Evolutionary conservation across 2,329 filamentous ascomycete genomes (phyloP).

Genomic region (Xenoacremonium recifei): DNA sequence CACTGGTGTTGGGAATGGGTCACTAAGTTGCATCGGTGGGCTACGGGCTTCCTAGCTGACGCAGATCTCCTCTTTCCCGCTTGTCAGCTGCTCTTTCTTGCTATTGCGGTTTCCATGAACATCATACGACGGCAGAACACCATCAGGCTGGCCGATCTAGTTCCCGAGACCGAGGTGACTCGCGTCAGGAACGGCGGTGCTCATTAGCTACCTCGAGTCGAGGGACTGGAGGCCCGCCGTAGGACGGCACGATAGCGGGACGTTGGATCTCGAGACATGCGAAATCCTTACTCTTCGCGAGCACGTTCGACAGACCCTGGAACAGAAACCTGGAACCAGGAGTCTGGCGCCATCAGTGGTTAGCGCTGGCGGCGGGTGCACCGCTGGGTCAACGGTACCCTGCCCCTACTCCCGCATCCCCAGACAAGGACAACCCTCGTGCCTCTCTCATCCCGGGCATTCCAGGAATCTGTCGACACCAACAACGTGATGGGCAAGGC

Average conservation of each 20-base stretch:
- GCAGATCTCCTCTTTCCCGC: conserved; percentile 17
- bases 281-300: conserved; percentile 4
- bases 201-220: conserved; percentile 1
- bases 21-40: conserved; percentile 23
- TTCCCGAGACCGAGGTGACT: conserved; percentile 2
- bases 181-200: background rate
- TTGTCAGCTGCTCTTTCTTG: conserved; percentile 15
- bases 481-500: background rate
- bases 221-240: conserved; percentile 16
- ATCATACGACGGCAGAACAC: conserved; percentile 22
- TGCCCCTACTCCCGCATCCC: conserved; percentile 17
- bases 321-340: conserved; percentile 12
- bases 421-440: conserved; percentile 16
- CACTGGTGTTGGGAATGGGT: conserved; percentile 23
- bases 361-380: conserved; percentile 16
- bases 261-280: conserved; percentile 2
- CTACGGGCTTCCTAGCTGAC: conserved; percentile 23
- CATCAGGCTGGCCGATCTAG: conserved; percentile 2
- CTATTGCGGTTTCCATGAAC: conserved; percentile 6
- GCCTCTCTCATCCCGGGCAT: conserved; percentile 16
- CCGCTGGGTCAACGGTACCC: conserved; percentile 9
- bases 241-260: conserved; percentile 9
- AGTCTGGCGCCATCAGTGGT: conserved; percentile 12
- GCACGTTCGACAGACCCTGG: conserved; percentile 7
- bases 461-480: conserved; percentile 8